Evolutionary conservation across 192 early-diverging fungal genomes (phyloP), one percentile per base, ranked within the genome.

Genomic region (Umbelopsis isabellina): DNA sequence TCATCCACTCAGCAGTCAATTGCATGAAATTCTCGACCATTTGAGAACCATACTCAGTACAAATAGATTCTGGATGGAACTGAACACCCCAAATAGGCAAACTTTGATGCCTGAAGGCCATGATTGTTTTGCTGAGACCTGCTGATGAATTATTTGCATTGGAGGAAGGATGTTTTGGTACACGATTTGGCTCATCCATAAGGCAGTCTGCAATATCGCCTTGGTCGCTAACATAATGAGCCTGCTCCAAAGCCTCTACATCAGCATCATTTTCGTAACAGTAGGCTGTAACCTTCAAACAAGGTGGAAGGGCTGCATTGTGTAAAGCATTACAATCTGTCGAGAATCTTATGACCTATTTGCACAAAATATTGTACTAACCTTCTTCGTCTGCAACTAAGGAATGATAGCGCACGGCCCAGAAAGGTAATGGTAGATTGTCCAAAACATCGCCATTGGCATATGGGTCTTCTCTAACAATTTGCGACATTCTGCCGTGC

Each of bases 31-130:
- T 98, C 10, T 67, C 27, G 35, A 96, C 72, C 71, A 97, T 84
- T 3, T 61, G 76, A 23, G 67, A 55, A 1, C 97, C 97, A 70
- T 87, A 80, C 67, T 94, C 89, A 0, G 95, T 92, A 66, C 92
- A 94, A 16, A 98, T 91, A 2, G 94, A 96, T 77, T 98, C 97
- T 9, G 97, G 97, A 71, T 98, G 97, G 75, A 97, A 97, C 70
- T 98, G 97, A 46, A 98, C 93, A 11, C 94, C 92, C 80, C 88
- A 94, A 11, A 97, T 77, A 33, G 94, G 94, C 20, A 83, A 75
- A 1, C 48, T 66, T 20, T 64, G 77, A 79, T 96, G 95, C 55
- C 85, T 75, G 41, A 98, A 75, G 1, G 87, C 95, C 95, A 96
- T 96, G 13, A 98, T 84, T 3, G 85, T 86, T 4, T 78, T 76